Evolutionary conservation across 2,329 filamentous ascomycete species (phyloP).

Genomic region (Cladosporium oxysporum): DNA sequence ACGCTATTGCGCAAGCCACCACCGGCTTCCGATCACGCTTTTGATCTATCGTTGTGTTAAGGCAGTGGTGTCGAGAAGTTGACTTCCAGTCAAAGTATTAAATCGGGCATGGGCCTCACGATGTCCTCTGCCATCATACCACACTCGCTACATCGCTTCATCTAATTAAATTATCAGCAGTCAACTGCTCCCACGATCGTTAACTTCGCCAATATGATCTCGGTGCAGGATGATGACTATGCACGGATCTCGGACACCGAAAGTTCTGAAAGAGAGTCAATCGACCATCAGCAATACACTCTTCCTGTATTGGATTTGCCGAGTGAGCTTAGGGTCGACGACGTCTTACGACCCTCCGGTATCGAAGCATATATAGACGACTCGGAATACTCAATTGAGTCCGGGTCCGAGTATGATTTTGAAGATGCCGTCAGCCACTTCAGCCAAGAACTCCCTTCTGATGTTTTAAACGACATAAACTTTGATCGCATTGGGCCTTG

Average conservation of each 20-base stretch:
- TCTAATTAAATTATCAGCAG: neutral
- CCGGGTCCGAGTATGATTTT: neutral
- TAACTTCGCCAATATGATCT: neutral
- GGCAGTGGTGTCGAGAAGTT: neutral
- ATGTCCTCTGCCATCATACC: neutral
- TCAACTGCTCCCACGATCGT: neutral
- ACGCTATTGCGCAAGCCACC: slow-evolving; percentile 13
- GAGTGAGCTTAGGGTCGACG: slow-evolving; percentile 7
- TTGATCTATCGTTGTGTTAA: neutral
- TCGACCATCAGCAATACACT: neutral
- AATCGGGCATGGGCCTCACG: neutral
- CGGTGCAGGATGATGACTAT: neutral
- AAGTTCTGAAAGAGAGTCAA: neutral
- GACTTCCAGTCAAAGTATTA: neutral
- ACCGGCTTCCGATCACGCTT: neutral
- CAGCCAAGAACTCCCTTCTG: neutral
- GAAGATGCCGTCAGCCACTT: slow-evolving; percentile 16
- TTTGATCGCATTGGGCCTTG: neutral
- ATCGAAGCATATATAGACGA: slow-evolving; percentile 11
- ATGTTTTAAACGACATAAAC: neutral
- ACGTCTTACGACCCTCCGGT: neutral
- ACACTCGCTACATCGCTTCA: neutral
- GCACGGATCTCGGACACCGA: neutral
- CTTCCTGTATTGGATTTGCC: slow-evolving; percentile 5
- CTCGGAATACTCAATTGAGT: neutral